phyloP scores from a whole-genome alignment of 108 stramenopile species.

The Skeletonema potamos region DNA sequence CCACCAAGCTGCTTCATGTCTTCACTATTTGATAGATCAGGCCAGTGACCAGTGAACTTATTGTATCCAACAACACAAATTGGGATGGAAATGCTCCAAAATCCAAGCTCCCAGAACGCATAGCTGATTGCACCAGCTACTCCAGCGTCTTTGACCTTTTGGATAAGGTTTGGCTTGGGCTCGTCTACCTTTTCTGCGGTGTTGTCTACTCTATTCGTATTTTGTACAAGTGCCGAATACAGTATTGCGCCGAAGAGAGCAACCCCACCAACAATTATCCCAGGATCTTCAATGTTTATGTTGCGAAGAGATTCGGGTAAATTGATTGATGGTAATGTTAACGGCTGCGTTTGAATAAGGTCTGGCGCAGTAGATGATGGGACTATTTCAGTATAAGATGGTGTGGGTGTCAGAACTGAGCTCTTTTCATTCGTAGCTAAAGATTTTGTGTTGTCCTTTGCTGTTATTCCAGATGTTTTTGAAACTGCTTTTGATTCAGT shows the following conservation, averaged over 20 bases:
- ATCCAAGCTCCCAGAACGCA: constrained; percentile 77
- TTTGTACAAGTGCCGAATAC: neutral
- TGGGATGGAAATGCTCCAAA: constrained; percentile 80
- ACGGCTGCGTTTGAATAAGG: neutral
- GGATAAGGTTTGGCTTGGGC: constrained; percentile 55
- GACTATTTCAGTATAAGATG: neutral
- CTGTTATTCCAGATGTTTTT: neutral
- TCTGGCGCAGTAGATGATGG: constrained; percentile 1
- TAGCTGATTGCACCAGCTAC: constrained; percentile 75
- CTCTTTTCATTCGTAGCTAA: neutral
- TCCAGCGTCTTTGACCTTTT: constrained; percentile 77
- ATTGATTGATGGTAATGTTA: neutral
- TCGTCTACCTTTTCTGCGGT: constrained; percentile 27
- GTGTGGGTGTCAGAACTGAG: neutral
- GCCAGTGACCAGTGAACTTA: constrained; percentile 78
- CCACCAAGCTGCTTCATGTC: constrained; percentile 76
- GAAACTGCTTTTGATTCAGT: neutral
- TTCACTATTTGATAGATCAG: constrained; percentile 71
- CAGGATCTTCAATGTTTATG: neutral
- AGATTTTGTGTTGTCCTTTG: neutral
- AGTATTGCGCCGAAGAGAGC: neutral
- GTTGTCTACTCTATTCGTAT: neutral
- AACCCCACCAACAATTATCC: neutral
- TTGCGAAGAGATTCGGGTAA: constrained; percentile 3
- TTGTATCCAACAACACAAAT: constrained; percentile 69